A percentile compares a stretch with the other conserved stretches of the same genome.
Evolutionary conservation across 202 grass and related monocot genomes (phyloP).

Genomic region (Schoenoplectus triqueter): DNA sequence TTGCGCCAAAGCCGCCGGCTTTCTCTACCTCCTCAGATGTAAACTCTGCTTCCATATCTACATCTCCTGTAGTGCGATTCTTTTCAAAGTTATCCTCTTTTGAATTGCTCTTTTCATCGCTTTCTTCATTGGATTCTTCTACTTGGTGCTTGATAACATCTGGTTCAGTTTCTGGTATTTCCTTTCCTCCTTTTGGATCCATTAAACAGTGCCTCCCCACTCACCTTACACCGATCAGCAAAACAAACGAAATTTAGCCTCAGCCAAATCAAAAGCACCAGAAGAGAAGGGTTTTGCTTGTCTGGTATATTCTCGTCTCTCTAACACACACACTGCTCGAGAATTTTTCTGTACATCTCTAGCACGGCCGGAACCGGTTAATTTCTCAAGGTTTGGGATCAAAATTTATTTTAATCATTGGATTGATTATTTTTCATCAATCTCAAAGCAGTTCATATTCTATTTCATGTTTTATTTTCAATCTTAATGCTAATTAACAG

Average conservation of each 20-base stretch:
- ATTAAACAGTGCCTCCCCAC: neutral
- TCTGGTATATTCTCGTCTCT: neutral
- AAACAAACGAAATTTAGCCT: no score
- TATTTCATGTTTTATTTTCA: no score
- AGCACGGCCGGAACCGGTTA: no score
- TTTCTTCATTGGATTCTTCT: constrained; percentile 6
- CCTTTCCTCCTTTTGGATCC: constrained; percentile 7
- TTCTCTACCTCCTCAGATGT: constrained; percentile 57
- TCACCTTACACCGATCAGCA: no score
- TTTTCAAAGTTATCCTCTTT: constrained; percentile 16
- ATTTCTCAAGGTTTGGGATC: no score
- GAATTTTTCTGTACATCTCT: neutral
- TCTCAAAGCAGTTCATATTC: no score
- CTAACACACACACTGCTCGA: neutral
- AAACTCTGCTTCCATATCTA: constrained; percentile 71
- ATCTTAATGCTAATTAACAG: no score
- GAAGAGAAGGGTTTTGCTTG: neutral
- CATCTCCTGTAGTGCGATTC: constrained; percentile 39
- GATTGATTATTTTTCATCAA: no score
- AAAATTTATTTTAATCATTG: no score
- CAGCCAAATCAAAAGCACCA: no score
- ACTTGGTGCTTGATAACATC: neutral
- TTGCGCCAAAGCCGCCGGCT: constrained; percentile 66
- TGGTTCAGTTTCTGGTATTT: constrained; percentile 2
- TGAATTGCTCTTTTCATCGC: neutral